phyloP scores from a whole-genome alignment of 805 yeast species.

The Starmerella khaoyaiensis region DNA sequence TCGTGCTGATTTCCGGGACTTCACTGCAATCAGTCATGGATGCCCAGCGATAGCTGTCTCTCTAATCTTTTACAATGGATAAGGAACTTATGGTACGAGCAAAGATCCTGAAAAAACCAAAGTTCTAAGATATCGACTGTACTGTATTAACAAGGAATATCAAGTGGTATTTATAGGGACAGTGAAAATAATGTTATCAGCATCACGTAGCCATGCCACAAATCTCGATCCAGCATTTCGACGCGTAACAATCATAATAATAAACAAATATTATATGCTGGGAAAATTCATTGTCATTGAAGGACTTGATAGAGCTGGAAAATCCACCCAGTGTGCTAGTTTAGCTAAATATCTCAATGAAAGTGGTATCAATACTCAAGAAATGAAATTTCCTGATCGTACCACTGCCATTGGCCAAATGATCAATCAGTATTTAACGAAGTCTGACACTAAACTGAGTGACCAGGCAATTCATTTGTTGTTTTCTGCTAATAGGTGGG shows the following conservation, averaged over 20 bases:
- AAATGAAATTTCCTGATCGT: slow-evolving; percentile 79
- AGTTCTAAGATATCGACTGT: too few relatives aligned
- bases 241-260: too few relatives aligned
- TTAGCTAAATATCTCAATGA: slow-evolving; percentile 28
- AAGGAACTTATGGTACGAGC: too few relatives aligned
- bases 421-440: slow-evolving; percentile 57
- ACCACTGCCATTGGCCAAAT: slow-evolving; percentile 67
- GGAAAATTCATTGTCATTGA: slow-evolving; percentile 75
- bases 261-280: too few relatives aligned
- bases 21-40: slow-evolving; percentile 26
- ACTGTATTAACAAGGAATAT: too few relatives aligned
- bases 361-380: slow-evolving; percentile 30
- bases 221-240: too few relatives aligned
- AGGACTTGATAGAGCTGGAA: slow-evolving; percentile 92
- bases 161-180: not conserved
- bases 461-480: slow-evolving; percentile 78
- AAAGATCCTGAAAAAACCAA: too few relatives aligned
- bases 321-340: slow-evolving; percentile 61
- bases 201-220: too few relatives aligned
- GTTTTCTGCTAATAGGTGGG: slow-evolving; percentile 95
- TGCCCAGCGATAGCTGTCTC: slow-evolving; percentile 27
- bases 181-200: not conserved
- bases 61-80: slow-evolving; percentile 20
- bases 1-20: slow-evolving; percentile 29
- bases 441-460: slow-evolving; percentile 35